Conservation (phyloP, 2,329 filamentous ascomycete genomes). For the Karstenula rhodostoma region DNA sequence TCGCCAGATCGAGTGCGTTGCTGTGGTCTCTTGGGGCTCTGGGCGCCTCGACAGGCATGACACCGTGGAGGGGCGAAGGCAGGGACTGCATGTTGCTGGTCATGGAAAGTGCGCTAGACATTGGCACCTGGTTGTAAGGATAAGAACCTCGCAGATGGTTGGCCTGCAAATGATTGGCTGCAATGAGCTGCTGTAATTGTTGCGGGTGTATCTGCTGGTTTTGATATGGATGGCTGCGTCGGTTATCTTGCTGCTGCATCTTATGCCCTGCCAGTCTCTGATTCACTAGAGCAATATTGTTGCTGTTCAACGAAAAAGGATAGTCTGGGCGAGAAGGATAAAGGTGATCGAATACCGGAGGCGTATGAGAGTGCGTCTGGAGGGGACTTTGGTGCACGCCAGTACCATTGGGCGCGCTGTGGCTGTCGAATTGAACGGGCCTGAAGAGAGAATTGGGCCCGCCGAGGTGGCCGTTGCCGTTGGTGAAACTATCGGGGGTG, state of each 20-base stretch:
- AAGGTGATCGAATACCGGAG: slow-evolving; percentile 54
- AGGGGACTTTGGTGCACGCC: slow-evolving; percentile 56
- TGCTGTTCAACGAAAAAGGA: slow-evolving; percentile 50
- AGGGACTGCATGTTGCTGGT: slow-evolving; percentile 41
- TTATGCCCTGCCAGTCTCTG: slow-evolving; percentile 59
- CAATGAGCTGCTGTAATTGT: slow-evolving; percentile 47
- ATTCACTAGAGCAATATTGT: slow-evolving; percentile 57
- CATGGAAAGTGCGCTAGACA: slow-evolving; percentile 48
- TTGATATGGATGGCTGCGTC: slow-evolving; percentile 43
- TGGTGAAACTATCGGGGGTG: slow-evolving; percentile 47
- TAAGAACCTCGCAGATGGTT: slow-evolving; percentile 49
- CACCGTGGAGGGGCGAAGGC: slow-evolving; percentile 41
- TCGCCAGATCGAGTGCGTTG: slow-evolving; percentile 63
- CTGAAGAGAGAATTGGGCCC: slow-evolving; percentile 51
- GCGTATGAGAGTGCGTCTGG: slow-evolving; percentile 57
- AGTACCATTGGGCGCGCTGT: slow-evolving; percentile 54
- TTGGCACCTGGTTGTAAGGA: slow-evolving; percentile 43
- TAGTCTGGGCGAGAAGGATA: slow-evolving; percentile 54
- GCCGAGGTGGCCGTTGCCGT: slow-evolving; percentile 29
- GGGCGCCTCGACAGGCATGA: slow-evolving; percentile 51
- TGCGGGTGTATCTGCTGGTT: slow-evolving; percentile 44
- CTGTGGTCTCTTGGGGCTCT: slow-evolving; percentile 57
- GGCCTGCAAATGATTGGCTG: slow-evolving; percentile 44
- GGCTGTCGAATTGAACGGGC: slow-evolving; percentile 37
- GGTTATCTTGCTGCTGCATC: slow-evolving; percentile 52